phyloP scores from a whole-genome alignment of 2,329 filamentous ascomycete genomes.

The Colletotrichum eleusines region DNA sequence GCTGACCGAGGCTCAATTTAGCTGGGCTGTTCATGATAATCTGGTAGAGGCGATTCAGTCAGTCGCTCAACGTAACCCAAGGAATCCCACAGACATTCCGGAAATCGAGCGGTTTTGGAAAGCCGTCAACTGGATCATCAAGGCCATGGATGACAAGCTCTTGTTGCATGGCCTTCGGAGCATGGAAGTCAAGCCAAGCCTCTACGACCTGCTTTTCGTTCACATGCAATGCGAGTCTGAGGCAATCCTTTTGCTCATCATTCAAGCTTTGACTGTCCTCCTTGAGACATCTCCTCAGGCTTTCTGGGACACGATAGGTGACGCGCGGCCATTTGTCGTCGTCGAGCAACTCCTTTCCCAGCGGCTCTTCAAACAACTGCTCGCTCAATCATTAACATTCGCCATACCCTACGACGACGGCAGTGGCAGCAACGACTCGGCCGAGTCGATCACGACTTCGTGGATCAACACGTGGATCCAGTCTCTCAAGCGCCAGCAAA shows the following conservation, averaged over 20 bases:
- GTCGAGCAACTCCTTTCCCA: conserved; percentile 87
- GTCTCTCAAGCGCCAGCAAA: conserved; percentile 81
- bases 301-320: conserved; percentile 90
- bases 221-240: conserved; percentile 67
- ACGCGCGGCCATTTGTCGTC: conserved; percentile 82
- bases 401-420: conserved; percentile 62
- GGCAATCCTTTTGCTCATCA: conserved; percentile 73
- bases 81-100: conserved; percentile 57
- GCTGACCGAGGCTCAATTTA: conserved; percentile 81
- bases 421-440: conserved; percentile 54
- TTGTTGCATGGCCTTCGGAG: conserved; percentile 83
- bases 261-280: conserved; percentile 77
- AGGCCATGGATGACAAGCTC: conserved; percentile 77
- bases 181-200: conserved; percentile 81
- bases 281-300: conserved; percentile 81
- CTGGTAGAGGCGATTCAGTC: conserved; percentile 75
- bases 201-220: conserved; percentile 71
- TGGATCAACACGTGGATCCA: conserved; percentile 85
- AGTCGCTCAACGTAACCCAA: conserved; percentile 61
- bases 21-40: conserved; percentile 85
- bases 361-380: conserved; percentile 71
- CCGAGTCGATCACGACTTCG: conserved; percentile 73
- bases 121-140: conserved; percentile 80
- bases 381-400: conserved; percentile 69
- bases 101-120: conserved; percentile 82